Evolutionary conservation across 169 alveolate genomes (phyloP), one percentile per base, ranked within the genome.

Genomic region (Plasmodium sp.): DNA sequence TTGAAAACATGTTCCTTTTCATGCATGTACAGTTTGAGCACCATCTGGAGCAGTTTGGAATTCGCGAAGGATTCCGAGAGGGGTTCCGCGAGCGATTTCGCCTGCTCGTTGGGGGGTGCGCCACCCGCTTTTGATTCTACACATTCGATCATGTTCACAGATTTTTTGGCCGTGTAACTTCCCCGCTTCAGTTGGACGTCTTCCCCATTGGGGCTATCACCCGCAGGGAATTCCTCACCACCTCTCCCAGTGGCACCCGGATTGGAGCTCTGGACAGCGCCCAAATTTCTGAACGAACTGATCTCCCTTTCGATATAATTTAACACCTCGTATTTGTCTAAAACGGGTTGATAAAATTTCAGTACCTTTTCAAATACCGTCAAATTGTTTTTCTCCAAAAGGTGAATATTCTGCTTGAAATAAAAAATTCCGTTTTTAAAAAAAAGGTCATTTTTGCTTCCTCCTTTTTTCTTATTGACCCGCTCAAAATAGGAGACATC

Each of bases 281-380:
- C 67, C 27, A 77, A 16, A 33, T 77, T 34, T 43, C 7, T 43
- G 62, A 81, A 90, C 56, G 5, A 16, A 41, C 79, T 71, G 51
- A 90, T 67, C 39, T 71, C 48, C 27, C 39, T 48, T 90, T 90
- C 94, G 7, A 90, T 90, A 90, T 90, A 90, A 58, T 51, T 74
- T 43, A 90, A 39, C 10, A 90, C 58, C 34, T 90, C 92, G 43
- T 81, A 90, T 54, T 81, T 90, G 48, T 79, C 79, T 41, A 90
- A 41, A 22, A 86, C 73, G 71, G 41, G 34, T 45, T 90, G 72
- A 90, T 90, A 90, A 81, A 90, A 90, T 2, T 80, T 62, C 27
- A 90, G 62, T 22, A 90, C 92, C 41, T 90, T 90, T 90, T 90
- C 94, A 90, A 90, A 90, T 18, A 90, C 83, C 0, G 94, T 90